phyloP scores from a whole-genome alignment of 108 stramenopile species.

The Parmales sp. region DNA sequence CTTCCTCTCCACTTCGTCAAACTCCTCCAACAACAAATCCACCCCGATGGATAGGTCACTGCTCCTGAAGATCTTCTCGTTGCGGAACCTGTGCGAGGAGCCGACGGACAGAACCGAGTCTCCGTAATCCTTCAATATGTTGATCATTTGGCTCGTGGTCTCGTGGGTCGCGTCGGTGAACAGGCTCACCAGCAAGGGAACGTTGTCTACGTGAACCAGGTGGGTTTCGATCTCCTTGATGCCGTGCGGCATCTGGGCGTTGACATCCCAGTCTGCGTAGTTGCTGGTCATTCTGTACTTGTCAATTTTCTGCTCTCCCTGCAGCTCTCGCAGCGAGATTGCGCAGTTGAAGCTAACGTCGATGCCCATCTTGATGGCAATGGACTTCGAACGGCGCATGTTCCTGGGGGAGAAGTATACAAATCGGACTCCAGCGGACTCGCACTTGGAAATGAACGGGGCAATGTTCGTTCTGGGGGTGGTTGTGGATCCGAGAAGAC shows the following conservation, averaged over 20 bases:
- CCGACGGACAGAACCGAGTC: constrained; percentile 71
- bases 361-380: constrained; percentile 89
- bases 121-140: constrained; percentile 66
- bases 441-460: constrained; percentile 58
- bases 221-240: constrained; percentile 68
- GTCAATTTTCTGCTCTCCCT: constrained; percentile 60
- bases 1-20: not conserved
- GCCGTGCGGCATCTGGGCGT: constrained; percentile 85
- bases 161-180: constrained; percentile 87
- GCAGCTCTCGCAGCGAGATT: constrained; percentile 74
- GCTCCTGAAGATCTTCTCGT: constrained; percentile 57
- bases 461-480: constrained; percentile 82
- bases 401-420: constrained; percentile 93
- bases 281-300: constrained; percentile 74
- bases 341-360: constrained; percentile 93
- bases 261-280: constrained; percentile 96
- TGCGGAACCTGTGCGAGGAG: constrained; percentile 57
- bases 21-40: constrained; percentile 46
- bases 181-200: constrained; percentile 85
- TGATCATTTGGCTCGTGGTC: constrained; percentile 80
- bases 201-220: constrained; percentile 85
- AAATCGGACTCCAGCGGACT: constrained; percentile 84
- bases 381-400: constrained; percentile 90
- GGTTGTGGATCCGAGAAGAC: constrained; percentile 79
- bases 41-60: constrained; percentile 69